Base-by-base conservation (phyloP, 2,329 filamentous ascomycete genomes). In the Rugonectria rugulosa region DNA sequence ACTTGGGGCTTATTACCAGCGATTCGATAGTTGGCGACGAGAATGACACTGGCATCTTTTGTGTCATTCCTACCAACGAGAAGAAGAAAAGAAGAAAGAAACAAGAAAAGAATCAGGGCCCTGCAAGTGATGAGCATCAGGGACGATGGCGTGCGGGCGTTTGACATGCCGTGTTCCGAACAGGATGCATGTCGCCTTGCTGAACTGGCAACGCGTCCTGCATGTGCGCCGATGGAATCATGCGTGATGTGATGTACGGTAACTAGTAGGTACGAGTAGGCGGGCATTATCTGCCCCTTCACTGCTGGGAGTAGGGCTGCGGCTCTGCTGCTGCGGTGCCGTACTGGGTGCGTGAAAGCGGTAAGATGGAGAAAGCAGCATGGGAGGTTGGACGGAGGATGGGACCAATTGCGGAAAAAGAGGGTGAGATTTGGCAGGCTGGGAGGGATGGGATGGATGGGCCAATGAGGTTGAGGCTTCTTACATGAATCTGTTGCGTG, bases 311-410 rank as follows among this genome's bases (percentile, higher is more conserved):
- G 29, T 5, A 9, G 6, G n/a, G n/a, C 43, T 46, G 31, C 31
- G 31, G 43, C 43, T 46, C 43, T 46, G 43, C 42, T 43, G n/a
- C n/a, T 12, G 27, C 42, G 19, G 42, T 24, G 20, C 27, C 42
- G 42, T 14, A 15, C 11, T 12, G 23, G n/a, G 29, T 34, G 43
- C 31, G 15, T 36, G n/a, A n/a, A 46, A 46, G 43, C 31, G 31
- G 23, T 14, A 21, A 45, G 42, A 23, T 15, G 29, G 3, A 34
- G 42, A 45, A 23, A 31, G 14, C 10, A 26, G 43, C 43, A 19
- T 5, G 27, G 14, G n/a, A 10, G 9, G 20, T 36, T 36, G 31
- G 31, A 9, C 29, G 29, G 29, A 32, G 29, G 11, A 11, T 32
- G 5, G 29, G n/a, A 32, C 29, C n/a, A 14, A 14, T 32, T 32